These are phyloP conservation scores for Aspergillus piperis DNA, from an alignment of 2,329 filamentous ascomycete genomes.

Conservation along the genomic window DNA sequence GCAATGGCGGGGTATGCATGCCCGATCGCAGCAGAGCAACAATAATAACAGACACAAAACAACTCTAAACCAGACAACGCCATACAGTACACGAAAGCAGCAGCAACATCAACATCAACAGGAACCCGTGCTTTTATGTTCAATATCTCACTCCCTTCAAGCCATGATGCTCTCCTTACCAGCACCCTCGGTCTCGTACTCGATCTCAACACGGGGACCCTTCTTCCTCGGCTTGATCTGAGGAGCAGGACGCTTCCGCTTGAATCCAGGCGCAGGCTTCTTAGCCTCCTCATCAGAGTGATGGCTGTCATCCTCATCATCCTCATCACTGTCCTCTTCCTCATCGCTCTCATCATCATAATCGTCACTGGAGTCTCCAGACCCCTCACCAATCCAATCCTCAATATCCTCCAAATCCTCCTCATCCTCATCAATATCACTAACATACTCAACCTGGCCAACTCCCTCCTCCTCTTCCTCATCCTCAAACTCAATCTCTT, in stretches of 20 bases:
- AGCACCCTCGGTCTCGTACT: slow-evolving; percentile 73
- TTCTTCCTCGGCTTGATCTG: slow-evolving; percentile 61
- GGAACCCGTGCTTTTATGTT: slow-evolving; percentile 16
- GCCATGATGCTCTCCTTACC: slow-evolving; percentile 52
- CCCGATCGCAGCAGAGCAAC: slow-evolving; percentile 30
- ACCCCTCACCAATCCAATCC: slow-evolving; percentile 84
- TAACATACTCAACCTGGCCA: slow-evolving; percentile 86
- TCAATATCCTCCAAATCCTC: slow-evolving; percentile 90
- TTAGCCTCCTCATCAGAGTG: slow-evolving; percentile 51
- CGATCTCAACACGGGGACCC: slow-evolving; percentile 69
- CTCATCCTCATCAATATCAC: slow-evolving; percentile 79
- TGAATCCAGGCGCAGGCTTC: slow-evolving; percentile 50
- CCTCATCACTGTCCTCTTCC: slow-evolving; percentile 56
- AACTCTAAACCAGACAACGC: slow-evolving; percentile 32
- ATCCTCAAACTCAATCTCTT: slow-evolving; percentile 75
- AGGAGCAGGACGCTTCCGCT: slow-evolving; percentile 59
- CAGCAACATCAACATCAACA: slow-evolving; percentile 1
- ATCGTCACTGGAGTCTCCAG: slow-evolving; percentile 52
- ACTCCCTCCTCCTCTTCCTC: slow-evolving; percentile 70
- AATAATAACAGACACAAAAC: slow-evolving; percentile 12
- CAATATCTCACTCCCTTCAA: slow-evolving; percentile 19
- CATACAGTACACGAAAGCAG: slow-evolving; percentile 29
- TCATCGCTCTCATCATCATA: slow-evolving; percentile 56
- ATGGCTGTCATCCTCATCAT: slow-evolving; percentile 44
- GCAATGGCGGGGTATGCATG: slow-evolving; percentile 40